Evolutionary conservation across 2,329 filamentous ascomycete genomes (phyloP).

Genomic region (Penicillium sp.): DNA sequence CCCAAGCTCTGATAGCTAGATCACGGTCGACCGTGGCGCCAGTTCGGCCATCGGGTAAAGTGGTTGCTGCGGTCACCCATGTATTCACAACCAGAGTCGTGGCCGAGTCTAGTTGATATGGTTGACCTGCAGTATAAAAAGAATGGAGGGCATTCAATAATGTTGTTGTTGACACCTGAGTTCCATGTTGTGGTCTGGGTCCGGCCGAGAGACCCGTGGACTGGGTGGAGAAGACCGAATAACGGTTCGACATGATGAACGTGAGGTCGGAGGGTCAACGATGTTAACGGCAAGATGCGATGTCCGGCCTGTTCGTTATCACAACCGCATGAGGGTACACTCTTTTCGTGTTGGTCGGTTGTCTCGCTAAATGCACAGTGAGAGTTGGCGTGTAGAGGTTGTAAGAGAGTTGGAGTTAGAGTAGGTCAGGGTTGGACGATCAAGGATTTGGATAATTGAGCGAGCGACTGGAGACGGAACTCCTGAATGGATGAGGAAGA

Average conservation of each 20-base stretch:
- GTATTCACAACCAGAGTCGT: conserved; percentile 94
- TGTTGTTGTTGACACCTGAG: conserved; percentile 88
- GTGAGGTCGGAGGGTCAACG: neutral
- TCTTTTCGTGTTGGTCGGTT: neutral
- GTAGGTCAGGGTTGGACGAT: neutral
- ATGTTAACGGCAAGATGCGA: conserved; percentile 7
- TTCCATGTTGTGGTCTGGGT: conserved; percentile 61
- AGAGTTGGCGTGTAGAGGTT: neutral
- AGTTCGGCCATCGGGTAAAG: conserved; percentile 64
- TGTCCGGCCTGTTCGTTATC: conserved; percentile 7
- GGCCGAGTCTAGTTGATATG: conserved; percentile 85
- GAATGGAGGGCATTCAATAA: conserved; percentile 90
- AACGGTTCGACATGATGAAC: conserved; percentile 59
- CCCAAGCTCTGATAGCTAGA: conserved; percentile 82
- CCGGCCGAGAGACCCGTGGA: conserved; percentile 57
- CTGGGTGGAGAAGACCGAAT: conserved; percentile 62
- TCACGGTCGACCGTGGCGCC: conserved; percentile 79
- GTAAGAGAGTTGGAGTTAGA: neutral
- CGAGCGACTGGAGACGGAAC: conserved; percentile 11
- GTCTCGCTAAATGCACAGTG: conserved; percentile 1
- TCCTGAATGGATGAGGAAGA: conserved; percentile 5
- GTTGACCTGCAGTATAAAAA: conserved; percentile 75
- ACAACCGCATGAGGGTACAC: conserved; percentile 9
- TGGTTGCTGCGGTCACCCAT: conserved; percentile 79
- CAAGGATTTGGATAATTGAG: conserved; percentile 2